Evolutionary conservation across 345 rosid genomes (phyloP), one percentile per base, ranked within the genome.

Genomic region (Dipteronia sinensis): DNA sequence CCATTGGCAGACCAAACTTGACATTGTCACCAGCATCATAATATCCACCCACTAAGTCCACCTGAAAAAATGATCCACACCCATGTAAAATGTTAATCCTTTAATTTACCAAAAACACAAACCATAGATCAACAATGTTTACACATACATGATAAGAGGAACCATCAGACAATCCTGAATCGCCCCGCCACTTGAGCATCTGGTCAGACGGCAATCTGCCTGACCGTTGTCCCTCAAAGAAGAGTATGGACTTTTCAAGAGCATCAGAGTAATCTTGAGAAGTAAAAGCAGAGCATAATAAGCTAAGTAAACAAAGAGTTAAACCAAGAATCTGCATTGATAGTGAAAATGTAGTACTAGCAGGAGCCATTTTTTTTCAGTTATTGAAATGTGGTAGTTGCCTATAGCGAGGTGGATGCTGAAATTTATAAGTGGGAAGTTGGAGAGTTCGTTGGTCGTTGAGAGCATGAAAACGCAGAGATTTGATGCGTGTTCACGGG

Each of bases 11-110:
- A 1, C 94, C 94, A 68, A 92, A 92, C 82, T 92, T 92, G 27
- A 92, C 87, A 72, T 92, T 92, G 75, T 92, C 97, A 12, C 97
- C 97, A 0, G 97, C 97, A 81, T 92, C 94, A 79, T 92, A 92
- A 78, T 90, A 92, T 19, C 97, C 97, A 8, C 97, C 97, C 7
- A 81, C 89, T 22, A 92, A 85, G 83, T 92, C 81, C 76, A 90
- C 92, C 96, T 91, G 82, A 65, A 78, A 77, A 59, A 0, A n/a
- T 19, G 6, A 42, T 67, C 40, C 77, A 68, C 46, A 75, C 34
- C 74, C 25, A 44, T 1, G 44, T 15, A 34, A 71, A 38, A 46
- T 42, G 0, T 42, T 42, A 46, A 46, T 16, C 10, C 46, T 19
- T 17, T 0, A 25, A 4, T 62, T n/a, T 15, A 73, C 42, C n/a